phyloP scores from a whole-genome alignment of 2,329 filamentous ascomycete genomes.

The Pestalotiopsis sp. region DNA sequence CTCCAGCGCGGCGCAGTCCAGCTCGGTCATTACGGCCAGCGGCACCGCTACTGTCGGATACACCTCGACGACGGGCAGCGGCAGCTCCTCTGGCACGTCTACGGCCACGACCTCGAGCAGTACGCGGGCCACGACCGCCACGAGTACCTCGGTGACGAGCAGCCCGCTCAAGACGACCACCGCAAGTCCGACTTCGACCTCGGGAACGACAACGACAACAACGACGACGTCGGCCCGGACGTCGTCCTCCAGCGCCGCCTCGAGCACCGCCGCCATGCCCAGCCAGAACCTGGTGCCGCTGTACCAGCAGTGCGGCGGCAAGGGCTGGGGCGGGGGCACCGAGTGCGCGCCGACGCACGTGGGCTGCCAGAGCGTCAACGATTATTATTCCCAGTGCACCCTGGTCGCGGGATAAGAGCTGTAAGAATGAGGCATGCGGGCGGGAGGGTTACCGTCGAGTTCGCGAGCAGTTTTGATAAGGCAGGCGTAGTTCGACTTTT shows the following conservation, averaged over 20 bases:
- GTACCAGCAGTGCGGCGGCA: conserved; percentile 2
- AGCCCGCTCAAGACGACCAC: background rate
- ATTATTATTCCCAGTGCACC: conserved; percentile 3
- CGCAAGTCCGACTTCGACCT: background rate
- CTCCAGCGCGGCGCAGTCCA: conserved; percentile 27
- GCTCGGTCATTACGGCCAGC: conserved; percentile 15
- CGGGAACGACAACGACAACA: background rate
- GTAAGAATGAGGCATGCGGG: background rate
- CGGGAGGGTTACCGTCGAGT: too few species aligned
- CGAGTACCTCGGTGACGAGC: background rate
- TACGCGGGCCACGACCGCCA: background rate
- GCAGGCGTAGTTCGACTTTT: too few species aligned
- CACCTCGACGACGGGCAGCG: background rate
- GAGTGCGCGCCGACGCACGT: conserved; percentile 2
- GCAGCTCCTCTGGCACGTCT: background rate
- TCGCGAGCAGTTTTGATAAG: too few species aligned
- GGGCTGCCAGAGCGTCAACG: background rate
- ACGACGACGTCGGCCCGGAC: background rate
- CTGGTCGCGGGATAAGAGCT: background rate
- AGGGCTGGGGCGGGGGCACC: background rate
- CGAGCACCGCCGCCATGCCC: background rate
- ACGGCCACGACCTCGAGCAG: background rate
- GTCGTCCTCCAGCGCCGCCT: background rate
- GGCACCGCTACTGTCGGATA: conserved; percentile 1
- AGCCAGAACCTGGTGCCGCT: background rate